Conservation (phyloP, 768 basidiomycete genomes). For the Suillus paluster region DNA sequence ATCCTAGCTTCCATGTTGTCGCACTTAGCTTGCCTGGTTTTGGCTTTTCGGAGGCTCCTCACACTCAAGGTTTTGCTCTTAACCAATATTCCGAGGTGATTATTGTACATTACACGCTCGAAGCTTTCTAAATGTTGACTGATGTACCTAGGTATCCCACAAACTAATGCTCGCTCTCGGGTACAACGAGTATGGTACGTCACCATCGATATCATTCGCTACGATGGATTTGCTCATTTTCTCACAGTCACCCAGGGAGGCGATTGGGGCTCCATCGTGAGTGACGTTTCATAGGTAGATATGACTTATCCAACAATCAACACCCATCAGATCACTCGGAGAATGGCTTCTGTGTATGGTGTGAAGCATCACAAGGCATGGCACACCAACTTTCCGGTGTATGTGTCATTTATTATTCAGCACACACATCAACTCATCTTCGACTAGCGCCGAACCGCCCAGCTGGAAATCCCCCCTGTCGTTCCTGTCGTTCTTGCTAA, state of each 20-base stretch:
- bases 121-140: constrained; percentile 3
- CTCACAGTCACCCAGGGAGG: constrained; percentile 51
- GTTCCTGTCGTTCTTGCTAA: constrained; percentile 32
- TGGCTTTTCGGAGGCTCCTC: constrained; percentile 64
- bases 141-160: constrained; percentile 40
- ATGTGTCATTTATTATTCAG: constrained; percentile 16
- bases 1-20: constrained; percentile 68
- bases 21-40: constrained; percentile 37
- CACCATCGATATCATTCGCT: not conserved
- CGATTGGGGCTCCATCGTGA: constrained; percentile 49
- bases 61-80: constrained; percentile 51
- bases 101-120: too few relatives aligned
- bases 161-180: constrained; percentile 55
- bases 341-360: constrained; percentile 41
- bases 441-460: constrained; percentile 27
- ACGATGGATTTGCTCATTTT: not conserved
- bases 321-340: constrained; percentile 37
- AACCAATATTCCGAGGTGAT: too few relatives aligned
- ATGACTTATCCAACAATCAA: not conserved
- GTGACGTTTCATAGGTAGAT: constrained; percentile 7
- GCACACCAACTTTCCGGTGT: constrained; percentile 55
- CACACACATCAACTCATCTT: not conserved
- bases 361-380: constrained; percentile 51
- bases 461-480: constrained; percentile 29
- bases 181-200: constrained; percentile 15